Conservation (phyloP, 495 filamentous ascomycete species). For the Elaphomyces granulatus region DNA sequence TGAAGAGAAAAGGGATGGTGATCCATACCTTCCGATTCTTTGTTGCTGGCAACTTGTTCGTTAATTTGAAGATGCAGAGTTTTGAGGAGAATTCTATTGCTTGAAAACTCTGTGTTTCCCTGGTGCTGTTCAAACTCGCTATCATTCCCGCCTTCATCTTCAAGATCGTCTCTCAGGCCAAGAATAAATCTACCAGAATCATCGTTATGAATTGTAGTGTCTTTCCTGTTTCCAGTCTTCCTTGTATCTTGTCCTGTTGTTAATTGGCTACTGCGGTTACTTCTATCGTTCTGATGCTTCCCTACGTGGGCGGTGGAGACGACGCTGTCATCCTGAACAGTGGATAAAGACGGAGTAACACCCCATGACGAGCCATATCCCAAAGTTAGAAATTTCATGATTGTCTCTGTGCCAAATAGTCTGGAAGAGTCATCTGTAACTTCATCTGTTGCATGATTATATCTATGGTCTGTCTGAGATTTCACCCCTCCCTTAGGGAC, state of each 20-base stretch:
- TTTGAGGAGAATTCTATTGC: constrained; percentile 33
- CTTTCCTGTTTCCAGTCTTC: background rate
- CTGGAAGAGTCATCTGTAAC: background rate
- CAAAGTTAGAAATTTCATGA: constrained; percentile 46
- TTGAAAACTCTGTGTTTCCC: constrained; percentile 21
- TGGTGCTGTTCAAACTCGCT: background rate
- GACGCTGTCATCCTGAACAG: background rate
- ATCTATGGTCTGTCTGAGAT: background rate
- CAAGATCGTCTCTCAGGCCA: constrained; percentile 46
- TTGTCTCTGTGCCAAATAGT: constrained; percentile 25
- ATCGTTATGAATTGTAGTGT: constrained; percentile 1
- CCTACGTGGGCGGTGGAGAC: background rate
- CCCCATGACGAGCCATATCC: constrained; percentile 49
- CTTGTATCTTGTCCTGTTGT: background rate
- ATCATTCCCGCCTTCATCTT: constrained; percentile 9
- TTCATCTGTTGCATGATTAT: constrained; percentile 2
- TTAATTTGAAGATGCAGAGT: constrained; percentile 36
- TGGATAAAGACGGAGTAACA: background rate
- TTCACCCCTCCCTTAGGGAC: constrained; percentile 7
- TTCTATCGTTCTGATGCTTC: background rate
- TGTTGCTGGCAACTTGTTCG: too few relatives aligned
- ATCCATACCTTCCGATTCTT: too few relatives aligned
- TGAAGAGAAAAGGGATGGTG: too few relatives aligned
- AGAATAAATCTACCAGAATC: constrained; percentile 50
- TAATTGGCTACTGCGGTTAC: background rate